Percentiles rank a stretch among this genome's conserved stretches.
These are phyloP conservation scores for Plenodomus biglobosus DNA, from an alignment of 2,329 filamentous ascomycete genomes.

Conservation along the genomic window DNA sequence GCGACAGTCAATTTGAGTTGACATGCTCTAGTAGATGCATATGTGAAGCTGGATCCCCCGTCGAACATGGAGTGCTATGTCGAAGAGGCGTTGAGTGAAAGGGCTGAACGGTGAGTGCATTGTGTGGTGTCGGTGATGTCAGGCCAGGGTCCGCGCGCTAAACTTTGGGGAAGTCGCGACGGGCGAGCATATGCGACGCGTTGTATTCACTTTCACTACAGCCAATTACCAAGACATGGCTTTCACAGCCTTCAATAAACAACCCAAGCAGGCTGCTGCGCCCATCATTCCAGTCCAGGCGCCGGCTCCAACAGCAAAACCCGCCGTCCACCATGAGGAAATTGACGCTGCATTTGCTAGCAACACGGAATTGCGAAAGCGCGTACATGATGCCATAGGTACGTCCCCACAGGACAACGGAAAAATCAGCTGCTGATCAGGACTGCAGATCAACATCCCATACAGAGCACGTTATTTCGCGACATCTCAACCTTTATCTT, in stretches of 20 bases:
- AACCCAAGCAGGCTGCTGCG: slow-evolving; percentile 7
- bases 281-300: slow-evolving; percentile 8
- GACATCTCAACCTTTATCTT: slow-evolving; percentile 43
- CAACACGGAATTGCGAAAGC: slow-evolving; percentile 41
- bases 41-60: no score
- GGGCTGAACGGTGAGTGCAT: background rate
- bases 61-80: background rate
- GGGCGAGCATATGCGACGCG: slow-evolving; percentile 9
- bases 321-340: slow-evolving; percentile 27
- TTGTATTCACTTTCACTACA: slow-evolving; percentile 4
- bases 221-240: slow-evolving; percentile 20
- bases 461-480: slow-evolving; percentile 38
- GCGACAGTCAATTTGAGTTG: no score
- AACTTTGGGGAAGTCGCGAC: slow-evolving; percentile 13
- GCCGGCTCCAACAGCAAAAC: slow-evolving; percentile 4
- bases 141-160: slow-evolving; percentile 12
- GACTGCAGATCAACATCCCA: slow-evolving; percentile 33
- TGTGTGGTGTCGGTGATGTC: slow-evolving; percentile 9
- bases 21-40: no score
- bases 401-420: slow-evolving; percentile 1
- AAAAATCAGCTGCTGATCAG: background rate
- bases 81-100: background rate
- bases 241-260: slow-evolving; percentile 28
- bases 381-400: slow-evolving; percentile 44
- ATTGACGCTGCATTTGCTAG: slow-evolving; percentile 39